Evolutionary conservation across 352 stramenopile species (phyloP), one percentile per base, ranked within the genome.

Genomic region (Phytophthora ohioensis): DNA sequence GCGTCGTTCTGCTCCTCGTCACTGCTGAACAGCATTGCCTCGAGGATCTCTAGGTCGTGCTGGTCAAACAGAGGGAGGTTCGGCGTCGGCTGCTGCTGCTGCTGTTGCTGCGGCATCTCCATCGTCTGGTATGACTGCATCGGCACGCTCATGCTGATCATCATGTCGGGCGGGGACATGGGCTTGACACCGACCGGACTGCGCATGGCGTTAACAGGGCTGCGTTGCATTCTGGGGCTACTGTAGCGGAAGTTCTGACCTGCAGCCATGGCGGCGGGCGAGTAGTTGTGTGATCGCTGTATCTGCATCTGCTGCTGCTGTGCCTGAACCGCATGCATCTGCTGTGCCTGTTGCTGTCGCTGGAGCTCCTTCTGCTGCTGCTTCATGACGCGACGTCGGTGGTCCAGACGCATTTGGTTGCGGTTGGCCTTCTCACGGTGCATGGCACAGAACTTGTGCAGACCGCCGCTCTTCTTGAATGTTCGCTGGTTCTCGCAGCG

Each of bases 361-460:
- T 77, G 62, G 0, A 74, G 53, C 30, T 78, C 71, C 61, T 86
- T 81, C 51, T 83, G 71, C 49, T 85, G 75, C 61, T 84, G 76
- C 63, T 88, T 88, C 49, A 79, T 36, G 21, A 88, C 78, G 21
- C 84, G 80, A 2, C 84, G 80, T 10, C 81, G 76, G 53, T 87
- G 82, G 57, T 91, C 84, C 27, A 90, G 70, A 3, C 84, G 78
- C 71, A 90, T 91, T 61, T 93, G 86, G 61, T 92, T 91, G 31
- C 81, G 81, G 71, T 93, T 93, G 27, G 85, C 85, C 64, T 90
- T 86, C 46, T 82, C 71, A 3, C 85, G 85, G 67, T 93, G 85
- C 67, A 86, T 81, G 48, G 87, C 79, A 57, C 85, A 93, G 47
- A 91, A 87, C 59, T 86, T 88, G 75, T 93, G 85, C 35, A 93